Conservation (phyloP, 345 rosid genomes). For the Mercurialis annua region DNA sequence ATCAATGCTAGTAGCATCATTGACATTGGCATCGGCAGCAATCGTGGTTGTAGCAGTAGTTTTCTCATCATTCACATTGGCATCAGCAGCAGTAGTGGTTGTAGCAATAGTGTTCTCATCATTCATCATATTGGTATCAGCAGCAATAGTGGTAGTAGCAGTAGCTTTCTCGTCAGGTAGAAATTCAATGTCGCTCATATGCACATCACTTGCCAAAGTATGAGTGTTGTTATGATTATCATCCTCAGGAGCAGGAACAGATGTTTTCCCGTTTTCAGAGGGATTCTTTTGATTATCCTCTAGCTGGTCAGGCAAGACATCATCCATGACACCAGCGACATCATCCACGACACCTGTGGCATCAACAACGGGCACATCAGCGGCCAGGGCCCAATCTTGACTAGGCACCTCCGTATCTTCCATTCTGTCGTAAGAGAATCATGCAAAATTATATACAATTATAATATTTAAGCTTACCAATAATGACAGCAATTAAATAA, state of each 20-base stretch:
- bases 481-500: background rate
- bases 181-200: conserved; percentile 28
- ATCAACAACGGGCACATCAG: conserved; percentile 31
- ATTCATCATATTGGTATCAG: background rate
- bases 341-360: conserved; percentile 38
- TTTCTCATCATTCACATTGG: conserved; percentile 24
- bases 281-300: conserved; percentile 18
- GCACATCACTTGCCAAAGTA: conserved; percentile 43
- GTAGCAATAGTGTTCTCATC: conserved; percentile 13
- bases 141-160: background rate
- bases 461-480: background rate
- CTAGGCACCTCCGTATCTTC: conserved; percentile 46
- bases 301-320: conserved; percentile 19
- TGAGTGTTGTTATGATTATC: conserved; percentile 31
- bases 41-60: background rate
- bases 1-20: conserved; percentile 14
- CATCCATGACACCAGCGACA: conserved; percentile 24
- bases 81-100: background rate
- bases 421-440: conserved; percentile 29
- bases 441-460: background rate
- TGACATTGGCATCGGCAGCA: conserved; percentile 8
- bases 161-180: conserved; percentile 19
- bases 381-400: conserved; percentile 29
- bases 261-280: conserved; percentile 26
- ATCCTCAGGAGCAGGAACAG: conserved; percentile 19